These are phyloP conservation scores for Solanum virginianum DNA, from an alignment of 257 asterid species.

Conservation along the genomic window DNA sequence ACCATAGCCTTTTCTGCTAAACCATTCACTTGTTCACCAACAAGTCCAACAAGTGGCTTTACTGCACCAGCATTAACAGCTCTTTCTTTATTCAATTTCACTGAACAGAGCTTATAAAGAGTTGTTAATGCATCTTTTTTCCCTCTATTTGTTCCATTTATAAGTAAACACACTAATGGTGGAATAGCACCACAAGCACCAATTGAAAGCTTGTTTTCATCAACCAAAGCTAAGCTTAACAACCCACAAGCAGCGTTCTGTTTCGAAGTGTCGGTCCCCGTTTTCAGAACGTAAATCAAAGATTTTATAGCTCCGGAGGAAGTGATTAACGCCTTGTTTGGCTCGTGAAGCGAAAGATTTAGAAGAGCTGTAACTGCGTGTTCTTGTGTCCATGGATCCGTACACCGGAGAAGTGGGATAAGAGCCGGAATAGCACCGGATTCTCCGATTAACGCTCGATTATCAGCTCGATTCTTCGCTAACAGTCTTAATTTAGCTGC, in stretches of 20 bases:
- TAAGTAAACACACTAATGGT: slow-evolving; percentile 63
- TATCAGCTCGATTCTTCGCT: slow-evolving; percentile 79
- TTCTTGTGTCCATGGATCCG: slow-evolving; percentile 78
- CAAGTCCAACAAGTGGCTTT: slow-evolving; percentile 58
- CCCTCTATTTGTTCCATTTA: slow-evolving; percentile 68
- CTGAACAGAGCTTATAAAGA: slow-evolving; percentile 67
- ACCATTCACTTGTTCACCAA: slow-evolving; percentile 60
- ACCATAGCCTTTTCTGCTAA: slow-evolving; percentile 96
- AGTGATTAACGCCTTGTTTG: slow-evolving; percentile 45
- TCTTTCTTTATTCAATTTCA: slow-evolving; percentile 71
- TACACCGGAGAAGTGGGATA: slow-evolving; percentile 64
- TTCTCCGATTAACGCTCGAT: slow-evolving; percentile 78
- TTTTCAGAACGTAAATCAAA: slow-evolving; percentile 60
- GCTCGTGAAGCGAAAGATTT: slow-evolving; percentile 74
- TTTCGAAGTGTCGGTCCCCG: slow-evolving; percentile 79
- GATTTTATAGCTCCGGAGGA: slow-evolving; percentile 56
- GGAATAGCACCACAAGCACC: slow-evolving; percentile 94
- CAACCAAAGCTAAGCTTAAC: slow-evolving; percentile 67
- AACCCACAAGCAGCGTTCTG: slow-evolving; percentile 94
- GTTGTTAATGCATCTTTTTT: slow-evolving; percentile 90
- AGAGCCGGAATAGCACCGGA: slow-evolving; percentile 74
- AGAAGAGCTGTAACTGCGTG: slow-evolving; percentile 84
- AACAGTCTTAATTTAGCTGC: slow-evolving; percentile 71
- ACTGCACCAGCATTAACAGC: slow-evolving; percentile 81
- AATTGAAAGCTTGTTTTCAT: slow-evolving; percentile 68